Evolutionary conservation across 2,329 filamentous ascomycete species (phyloP).

Genomic region (Beauveria brongniartii): DNA sequence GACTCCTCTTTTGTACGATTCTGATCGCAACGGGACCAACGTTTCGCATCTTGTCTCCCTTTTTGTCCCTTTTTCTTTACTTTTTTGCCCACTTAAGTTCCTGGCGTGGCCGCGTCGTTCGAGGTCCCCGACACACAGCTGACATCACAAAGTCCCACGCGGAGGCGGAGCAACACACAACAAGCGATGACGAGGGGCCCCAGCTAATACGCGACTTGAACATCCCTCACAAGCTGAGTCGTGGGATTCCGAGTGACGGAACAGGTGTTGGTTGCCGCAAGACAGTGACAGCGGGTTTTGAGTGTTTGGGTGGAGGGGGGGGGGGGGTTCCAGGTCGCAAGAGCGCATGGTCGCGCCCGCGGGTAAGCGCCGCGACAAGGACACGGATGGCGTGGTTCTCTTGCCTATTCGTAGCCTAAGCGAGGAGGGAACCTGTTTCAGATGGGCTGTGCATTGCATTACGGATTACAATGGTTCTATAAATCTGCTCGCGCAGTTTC

Average conservation of each 20-base stretch:
- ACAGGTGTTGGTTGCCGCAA: too few species aligned
- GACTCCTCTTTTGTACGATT: conserved; percentile 2
- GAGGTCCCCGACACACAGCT: too few species aligned
- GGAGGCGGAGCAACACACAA: background rate
- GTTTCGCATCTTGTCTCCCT: background rate
- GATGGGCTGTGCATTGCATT: background rate
- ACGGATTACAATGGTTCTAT: too few species aligned
- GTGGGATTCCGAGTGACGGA: background rate
- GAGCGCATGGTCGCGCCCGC: background rate
- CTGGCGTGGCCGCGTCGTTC: too few species aligned
- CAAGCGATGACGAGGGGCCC: background rate
- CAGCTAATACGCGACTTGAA: background rate
- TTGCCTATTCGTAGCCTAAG: background rate
- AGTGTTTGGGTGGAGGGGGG: too few species aligned
- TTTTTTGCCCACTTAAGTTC: too few species aligned
- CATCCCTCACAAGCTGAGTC: conserved; percentile 1
- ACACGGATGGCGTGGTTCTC: background rate
- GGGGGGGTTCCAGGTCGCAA: background rate
- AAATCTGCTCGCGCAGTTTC: too few species aligned
- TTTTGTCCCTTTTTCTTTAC: background rate
- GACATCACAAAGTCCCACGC: background rate
- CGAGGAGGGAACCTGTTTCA: background rate
- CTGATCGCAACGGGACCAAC: background rate
- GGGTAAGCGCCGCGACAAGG: background rate
- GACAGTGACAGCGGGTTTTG: too few species aligned